Percentiles rank a stretch among this genome's conserved stretches.
Conservation (phyloP, 768 basidiomycete species). For the Mrakia gelida region DNA sequence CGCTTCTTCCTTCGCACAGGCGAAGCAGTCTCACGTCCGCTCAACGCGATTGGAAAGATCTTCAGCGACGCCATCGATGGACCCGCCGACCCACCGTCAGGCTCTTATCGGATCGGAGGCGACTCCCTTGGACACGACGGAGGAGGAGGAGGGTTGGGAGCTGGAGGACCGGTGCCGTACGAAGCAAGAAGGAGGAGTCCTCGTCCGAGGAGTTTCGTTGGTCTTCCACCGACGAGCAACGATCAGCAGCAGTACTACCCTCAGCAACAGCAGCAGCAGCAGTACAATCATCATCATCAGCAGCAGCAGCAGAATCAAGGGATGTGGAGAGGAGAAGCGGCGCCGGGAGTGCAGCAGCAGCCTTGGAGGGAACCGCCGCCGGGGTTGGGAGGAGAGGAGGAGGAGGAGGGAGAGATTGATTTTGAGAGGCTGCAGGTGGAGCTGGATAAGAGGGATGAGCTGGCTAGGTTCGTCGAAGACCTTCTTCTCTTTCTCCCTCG, state of each 20-base stretch:
- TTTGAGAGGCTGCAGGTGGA: constrained; percentile 26
- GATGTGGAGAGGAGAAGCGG: not conserved
- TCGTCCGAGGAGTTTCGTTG: constrained; percentile 8
- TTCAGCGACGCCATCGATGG: constrained; percentile 36
- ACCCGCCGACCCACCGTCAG: not conserved
- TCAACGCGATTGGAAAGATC: constrained; percentile 39
- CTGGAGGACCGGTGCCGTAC: constrained; percentile 1
- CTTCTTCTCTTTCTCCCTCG: not conserved
- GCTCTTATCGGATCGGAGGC: not conserved
- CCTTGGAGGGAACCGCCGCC: constrained; percentile 7
- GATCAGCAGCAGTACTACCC: not conserved
- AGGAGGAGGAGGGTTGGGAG: too few species aligned
- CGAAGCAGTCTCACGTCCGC: constrained; percentile 58
- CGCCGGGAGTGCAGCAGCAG: not conserved
- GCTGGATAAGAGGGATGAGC: constrained; percentile 25
- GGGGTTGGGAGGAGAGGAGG: constrained; percentile 6
- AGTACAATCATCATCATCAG: not conserved
- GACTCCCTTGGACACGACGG: not conserved
- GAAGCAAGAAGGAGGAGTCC: constrained; percentile 21
- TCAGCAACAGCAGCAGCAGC: constrained; percentile 2
- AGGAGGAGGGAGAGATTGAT: constrained; percentile 27
- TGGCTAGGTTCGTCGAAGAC: constrained; percentile 11
- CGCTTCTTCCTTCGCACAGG: constrained; percentile 84
- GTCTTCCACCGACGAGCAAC: not conserved
- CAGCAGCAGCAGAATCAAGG: not conserved